These are phyloP conservation scores for Brettanomyces bruxellensis DNA, from an alignment of 805 yeast genomes.

Conservation along the genomic window DNA sequence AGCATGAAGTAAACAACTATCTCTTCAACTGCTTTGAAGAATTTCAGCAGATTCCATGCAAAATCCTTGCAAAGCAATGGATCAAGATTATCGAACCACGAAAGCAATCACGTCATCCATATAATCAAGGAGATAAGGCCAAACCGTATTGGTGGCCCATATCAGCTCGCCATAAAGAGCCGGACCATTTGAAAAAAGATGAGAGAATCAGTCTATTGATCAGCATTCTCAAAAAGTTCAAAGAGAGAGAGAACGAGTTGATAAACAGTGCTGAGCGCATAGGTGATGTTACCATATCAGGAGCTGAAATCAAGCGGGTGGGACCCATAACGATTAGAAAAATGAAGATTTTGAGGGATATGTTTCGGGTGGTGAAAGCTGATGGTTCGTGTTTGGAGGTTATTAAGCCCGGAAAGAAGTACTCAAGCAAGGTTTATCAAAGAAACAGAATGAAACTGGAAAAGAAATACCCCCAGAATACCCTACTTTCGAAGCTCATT, in stretches of 20 bases:
- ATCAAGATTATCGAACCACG: slow-evolving; percentile 55
- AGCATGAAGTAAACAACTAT: slow-evolving; percentile 14
- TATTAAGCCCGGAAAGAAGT: slow-evolving; percentile 24
- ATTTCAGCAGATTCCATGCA: slow-evolving; percentile 49
- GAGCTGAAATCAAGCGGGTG: slow-evolving; percentile 3
- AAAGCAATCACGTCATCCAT: slow-evolving; percentile 57
- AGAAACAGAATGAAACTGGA: not conserved
- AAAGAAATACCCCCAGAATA: not conserved
- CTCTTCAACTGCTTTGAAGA: slow-evolving; percentile 25
- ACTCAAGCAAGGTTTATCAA: slow-evolving; percentile 17
- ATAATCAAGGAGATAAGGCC: slow-evolving; percentile 38
- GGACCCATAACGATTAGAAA: slow-evolving; percentile 9
- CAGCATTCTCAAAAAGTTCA: slow-evolving; percentile 25
- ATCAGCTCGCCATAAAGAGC: slow-evolving; percentile 52
- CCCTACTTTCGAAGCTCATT: too few species aligned
- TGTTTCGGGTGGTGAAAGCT: slow-evolving; percentile 16
- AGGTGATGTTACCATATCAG: slow-evolving; percentile 14
- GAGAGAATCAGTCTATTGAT: slow-evolving; percentile 46
- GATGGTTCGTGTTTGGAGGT: slow-evolving; percentile 9
- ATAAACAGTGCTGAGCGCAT: slow-evolving; percentile 15
- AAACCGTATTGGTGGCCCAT: slow-evolving; percentile 72
- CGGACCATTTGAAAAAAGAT: slow-evolving; percentile 58
- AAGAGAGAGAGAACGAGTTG: slow-evolving; percentile 12
- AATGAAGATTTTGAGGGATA: slow-evolving; percentile 14
- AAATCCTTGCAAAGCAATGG: slow-evolving; percentile 58